Evolutionary conservation across 2,329 filamentous ascomycete species (phyloP).

Genomic region (Lecanicillium sp.): DNA sequence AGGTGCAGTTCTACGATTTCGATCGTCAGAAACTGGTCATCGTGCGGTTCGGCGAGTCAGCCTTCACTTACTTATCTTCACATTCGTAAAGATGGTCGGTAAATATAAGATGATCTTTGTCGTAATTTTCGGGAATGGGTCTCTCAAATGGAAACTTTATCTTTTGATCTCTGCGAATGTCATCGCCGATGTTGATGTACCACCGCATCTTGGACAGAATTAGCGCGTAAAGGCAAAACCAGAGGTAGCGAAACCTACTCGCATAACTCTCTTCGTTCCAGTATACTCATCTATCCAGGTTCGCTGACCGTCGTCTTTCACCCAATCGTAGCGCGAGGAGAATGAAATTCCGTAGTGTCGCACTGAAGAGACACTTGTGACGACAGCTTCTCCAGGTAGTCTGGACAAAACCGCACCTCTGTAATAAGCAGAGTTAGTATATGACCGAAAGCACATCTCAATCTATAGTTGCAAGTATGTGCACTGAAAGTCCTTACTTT

Average conservation of each 20-base stretch:
- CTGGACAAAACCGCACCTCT: constrained; percentile 13
- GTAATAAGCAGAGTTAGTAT: background rate
- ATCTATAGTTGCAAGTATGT: too few species aligned
- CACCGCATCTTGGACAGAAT: constrained; percentile 12
- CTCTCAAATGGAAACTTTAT: constrained; percentile 4
- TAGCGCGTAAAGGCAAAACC: too few species aligned
- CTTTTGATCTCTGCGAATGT: constrained; percentile 8
- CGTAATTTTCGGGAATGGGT: background rate
- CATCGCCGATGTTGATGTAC: constrained; percentile 13
- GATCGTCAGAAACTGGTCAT: too few species aligned
- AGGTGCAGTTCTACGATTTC: background rate
- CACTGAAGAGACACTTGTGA: constrained; percentile 9
- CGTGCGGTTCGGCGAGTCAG: too few species aligned
- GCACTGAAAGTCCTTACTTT: too few species aligned
- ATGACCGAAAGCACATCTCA: too few species aligned
- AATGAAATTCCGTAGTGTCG: constrained; percentile 7
- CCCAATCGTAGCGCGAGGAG: background rate
- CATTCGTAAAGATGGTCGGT: background rate
- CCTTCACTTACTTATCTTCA: background rate
- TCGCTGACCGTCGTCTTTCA: constrained; percentile 6
- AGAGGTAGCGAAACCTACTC: too few species aligned
- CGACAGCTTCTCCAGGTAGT: constrained; percentile 9
- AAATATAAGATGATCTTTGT: background rate
- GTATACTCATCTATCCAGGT: too few species aligned
- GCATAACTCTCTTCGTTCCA: too few species aligned